Conservation (phyloP, 331 rosid species). For the Arachis monticola region DNA sequence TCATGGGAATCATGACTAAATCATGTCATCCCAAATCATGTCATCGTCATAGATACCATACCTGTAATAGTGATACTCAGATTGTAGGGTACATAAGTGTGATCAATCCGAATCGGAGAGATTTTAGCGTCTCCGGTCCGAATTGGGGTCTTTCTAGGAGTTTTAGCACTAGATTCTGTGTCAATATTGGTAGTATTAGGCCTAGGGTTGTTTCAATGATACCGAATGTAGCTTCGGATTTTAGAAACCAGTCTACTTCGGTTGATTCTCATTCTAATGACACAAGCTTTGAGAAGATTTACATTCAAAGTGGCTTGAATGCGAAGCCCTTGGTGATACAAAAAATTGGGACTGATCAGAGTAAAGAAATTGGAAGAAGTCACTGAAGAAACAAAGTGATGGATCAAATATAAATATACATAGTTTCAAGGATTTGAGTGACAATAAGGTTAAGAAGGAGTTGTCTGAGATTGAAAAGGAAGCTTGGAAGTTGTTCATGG, state of each 20-base stretch:
- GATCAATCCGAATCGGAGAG: constrained; percentile 55
- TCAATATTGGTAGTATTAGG: constrained; percentile 37
- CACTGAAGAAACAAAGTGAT: constrained; percentile 35
- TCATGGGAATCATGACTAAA: constrained; percentile 40
- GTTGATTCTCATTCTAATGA: constrained; percentile 65
- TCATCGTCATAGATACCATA: constrained; percentile 38
- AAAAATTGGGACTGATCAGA: constrained; percentile 45
- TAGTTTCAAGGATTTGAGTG: constrained; percentile 52
- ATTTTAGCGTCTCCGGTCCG: constrained; percentile 55
- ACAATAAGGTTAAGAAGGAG: constrained; percentile 57
- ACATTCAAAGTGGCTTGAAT: constrained; percentile 71
- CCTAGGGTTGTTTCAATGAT: constrained; percentile 49
- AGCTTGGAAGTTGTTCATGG: constrained; percentile 73
- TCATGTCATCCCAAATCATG: constrained; percentile 27
- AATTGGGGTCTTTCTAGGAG: constrained; percentile 55
- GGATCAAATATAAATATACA: constrained; percentile 47
- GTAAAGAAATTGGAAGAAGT: constrained; percentile 56
- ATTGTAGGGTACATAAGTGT: constrained; percentile 45
- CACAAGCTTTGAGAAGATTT: constrained; percentile 67
- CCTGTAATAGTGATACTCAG: constrained; percentile 44
- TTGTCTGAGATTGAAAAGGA: constrained; percentile 64
- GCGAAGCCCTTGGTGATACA: constrained; percentile 63
- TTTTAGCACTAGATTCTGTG: constrained; percentile 39
- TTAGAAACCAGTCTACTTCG: constrained; percentile 79
- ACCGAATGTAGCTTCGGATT: constrained; percentile 67